Evolutionary conservation across 176 grass and related monocot species (phyloP).

Genomic region (Oryza rufipogon): DNA sequence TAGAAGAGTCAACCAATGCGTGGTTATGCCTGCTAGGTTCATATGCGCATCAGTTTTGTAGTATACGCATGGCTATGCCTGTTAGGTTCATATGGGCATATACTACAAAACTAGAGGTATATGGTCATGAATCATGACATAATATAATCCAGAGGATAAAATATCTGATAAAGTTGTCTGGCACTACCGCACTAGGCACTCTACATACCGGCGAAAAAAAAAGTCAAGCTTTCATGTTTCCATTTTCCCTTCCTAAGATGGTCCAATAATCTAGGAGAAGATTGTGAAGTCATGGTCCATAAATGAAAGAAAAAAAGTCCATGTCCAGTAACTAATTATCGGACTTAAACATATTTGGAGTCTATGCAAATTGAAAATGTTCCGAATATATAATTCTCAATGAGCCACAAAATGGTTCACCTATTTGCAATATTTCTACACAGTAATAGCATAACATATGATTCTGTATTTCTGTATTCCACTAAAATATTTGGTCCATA

Average conservation of each 20-base stretch:
- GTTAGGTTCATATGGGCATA: not conserved
- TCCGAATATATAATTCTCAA: conserved; percentile 10
- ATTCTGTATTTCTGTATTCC: not conserved
- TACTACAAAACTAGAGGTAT: conserved; percentile 5
- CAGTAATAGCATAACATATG: not conserved
- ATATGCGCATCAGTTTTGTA: conserved; percentile 1
- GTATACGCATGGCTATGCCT: not conserved
- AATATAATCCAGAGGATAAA: conserved; percentile 25
- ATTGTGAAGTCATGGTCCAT: not conserved
- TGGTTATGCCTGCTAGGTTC: not conserved
- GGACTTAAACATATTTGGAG: not conserved
- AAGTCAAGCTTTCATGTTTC: conserved; percentile 16
- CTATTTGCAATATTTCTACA: conserved; percentile 1
- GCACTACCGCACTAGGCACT: conserved; percentile 12
- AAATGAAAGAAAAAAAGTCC: not conserved
- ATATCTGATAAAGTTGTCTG: conserved; percentile 23
- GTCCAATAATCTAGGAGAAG: not conserved
- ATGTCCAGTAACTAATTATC: not conserved
- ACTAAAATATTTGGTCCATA: not conserved
- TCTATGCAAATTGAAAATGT: not conserved
- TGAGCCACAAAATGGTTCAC: not conserved
- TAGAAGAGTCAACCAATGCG: not conserved
- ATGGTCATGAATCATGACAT: not conserved
- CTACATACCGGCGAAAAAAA: not conserved
- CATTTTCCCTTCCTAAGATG: conserved; percentile 22